These are phyloP conservation scores for Auricularia heimuer DNA, from an alignment of 768 basidiomycete genomes.

Conservation along the genomic window DNA sequence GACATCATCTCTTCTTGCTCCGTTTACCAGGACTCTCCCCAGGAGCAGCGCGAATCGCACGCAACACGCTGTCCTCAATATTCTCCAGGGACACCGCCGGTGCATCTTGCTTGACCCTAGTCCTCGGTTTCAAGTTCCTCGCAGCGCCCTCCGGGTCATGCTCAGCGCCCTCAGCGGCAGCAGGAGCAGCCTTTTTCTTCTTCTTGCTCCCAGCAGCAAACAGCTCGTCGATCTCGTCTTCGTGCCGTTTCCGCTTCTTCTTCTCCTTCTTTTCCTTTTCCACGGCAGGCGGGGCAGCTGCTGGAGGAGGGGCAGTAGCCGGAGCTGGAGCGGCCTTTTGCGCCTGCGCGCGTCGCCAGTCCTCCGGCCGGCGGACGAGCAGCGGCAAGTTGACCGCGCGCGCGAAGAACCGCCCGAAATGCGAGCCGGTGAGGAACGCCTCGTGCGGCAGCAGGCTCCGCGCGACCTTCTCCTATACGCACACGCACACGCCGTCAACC, in stretches of 20 bases:
- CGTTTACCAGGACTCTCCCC: conserved; percentile 17
- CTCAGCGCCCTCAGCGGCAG: not conserved
- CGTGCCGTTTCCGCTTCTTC: conserved; percentile 28
- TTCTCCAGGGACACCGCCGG: not conserved
- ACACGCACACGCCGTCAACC: not conserved
- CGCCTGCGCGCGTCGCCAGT: conserved; percentile 73
- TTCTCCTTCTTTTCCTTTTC: conserved; percentile 25
- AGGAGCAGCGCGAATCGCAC: conserved; percentile 50
- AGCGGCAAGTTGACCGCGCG: conserved; percentile 70
- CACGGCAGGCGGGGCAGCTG: conserved; percentile 13
- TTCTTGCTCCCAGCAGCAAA: conserved; percentile 43
- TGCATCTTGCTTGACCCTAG: conserved; percentile 19
- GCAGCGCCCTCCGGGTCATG: conserved; percentile 4
- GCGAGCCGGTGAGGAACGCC: conserved; percentile 60
- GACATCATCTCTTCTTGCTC: not conserved
- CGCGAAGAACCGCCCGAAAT: conserved; percentile 82
- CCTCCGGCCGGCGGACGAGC: conserved; percentile 66
- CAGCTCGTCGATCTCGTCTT: conserved; percentile 68
- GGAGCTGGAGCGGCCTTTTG: conserved; percentile 11
- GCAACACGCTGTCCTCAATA: conserved; percentile 30
- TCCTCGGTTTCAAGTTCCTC: conserved; percentile 15
- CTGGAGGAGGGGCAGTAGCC: conserved; percentile 1
- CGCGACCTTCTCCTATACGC: conserved; percentile 78
- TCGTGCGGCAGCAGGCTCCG: conserved; percentile 67
- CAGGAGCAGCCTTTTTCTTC: not conserved